A percentile compares a stretch with the other conserved stretches of the same genome.
These are phyloP conservation scores for Heracleum sosnowskyi DNA, from an alignment of 129 eudicot species.

Conservation along the genomic window DNA sequence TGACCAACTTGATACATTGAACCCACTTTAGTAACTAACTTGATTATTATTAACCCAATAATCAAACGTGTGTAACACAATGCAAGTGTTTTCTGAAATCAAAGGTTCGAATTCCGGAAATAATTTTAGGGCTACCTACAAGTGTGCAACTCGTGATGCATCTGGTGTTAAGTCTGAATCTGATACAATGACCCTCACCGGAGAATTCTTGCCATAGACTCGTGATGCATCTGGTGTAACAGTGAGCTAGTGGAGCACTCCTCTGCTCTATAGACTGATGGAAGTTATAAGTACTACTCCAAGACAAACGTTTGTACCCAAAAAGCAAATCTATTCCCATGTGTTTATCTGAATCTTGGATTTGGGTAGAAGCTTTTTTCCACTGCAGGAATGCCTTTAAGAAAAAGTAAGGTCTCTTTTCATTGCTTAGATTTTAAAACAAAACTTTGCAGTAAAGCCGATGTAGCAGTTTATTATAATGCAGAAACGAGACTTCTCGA, in stretches of 20 bases:
- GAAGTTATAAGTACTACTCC: neutral
- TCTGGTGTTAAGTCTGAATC: too few relatives aligned
- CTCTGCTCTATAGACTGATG: neutral
- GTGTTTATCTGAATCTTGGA: neutral
- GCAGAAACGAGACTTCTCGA: neutral
- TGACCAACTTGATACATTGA: too few relatives aligned
- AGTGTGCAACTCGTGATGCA: too few relatives aligned
- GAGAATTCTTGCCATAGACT: too few relatives aligned
- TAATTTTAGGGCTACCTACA: too few relatives aligned
- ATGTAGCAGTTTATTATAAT: neutral
- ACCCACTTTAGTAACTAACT: too few relatives aligned
- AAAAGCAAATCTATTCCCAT: neutral
- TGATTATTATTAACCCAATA: too few relatives aligned
- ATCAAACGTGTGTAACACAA: too few relatives aligned
- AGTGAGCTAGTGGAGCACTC: neutral
- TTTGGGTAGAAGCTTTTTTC: neutral
- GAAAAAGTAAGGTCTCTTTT: neutral
- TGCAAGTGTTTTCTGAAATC: too few relatives aligned
- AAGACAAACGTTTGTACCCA: neutral
- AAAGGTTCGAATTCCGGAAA: too few relatives aligned
- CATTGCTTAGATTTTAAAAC: constrained; percentile 2
- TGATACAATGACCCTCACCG: too few relatives aligned
- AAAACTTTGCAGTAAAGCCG: neutral
- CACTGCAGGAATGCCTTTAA: neutral
- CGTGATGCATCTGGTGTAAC: neutral